Base-by-base conservation (phyloP, 1,284 basidiomycete genomes). In the Marasmius sp. region DNA sequence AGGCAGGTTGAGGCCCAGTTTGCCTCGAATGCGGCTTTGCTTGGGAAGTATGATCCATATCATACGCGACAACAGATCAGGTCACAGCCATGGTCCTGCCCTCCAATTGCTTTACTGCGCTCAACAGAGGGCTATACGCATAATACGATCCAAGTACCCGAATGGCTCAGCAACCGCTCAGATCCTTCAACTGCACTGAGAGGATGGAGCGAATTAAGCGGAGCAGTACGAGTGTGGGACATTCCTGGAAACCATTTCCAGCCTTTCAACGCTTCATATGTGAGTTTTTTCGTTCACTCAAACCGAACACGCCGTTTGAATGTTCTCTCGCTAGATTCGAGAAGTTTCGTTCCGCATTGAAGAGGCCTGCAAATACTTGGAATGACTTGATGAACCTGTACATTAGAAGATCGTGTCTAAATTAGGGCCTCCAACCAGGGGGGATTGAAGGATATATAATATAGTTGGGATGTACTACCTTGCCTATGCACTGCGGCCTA, bases 191-290 rank as follows among this genome's bases (percentile, higher is more conserved):
- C 50, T 16, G n/a, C 50, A 11, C 22, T 16, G 3, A 22, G n/a
- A 34, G 50, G 50, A 11, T 52, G 50, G 50, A 34, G 34, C 16
- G 33, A 27, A 3, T 11, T 52, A 2, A 52, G 9, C 50, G 18
- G 3, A 34, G 8, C 16, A 34, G 2, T 33, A 11, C 20, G 34
- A 34, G 27, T 52, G 3, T 52, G 50, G 50, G 50, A 36, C 16
- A 52, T 52, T 27, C 50, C 50, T 34, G 50, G 50, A n/a, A 52
- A 52, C n/a, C 50, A 52, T 36, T 52, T 52, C n/a, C 20, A 52
- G n/a, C 50, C 50, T 6, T 52, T 52, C 34, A 18, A 33, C 9
- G 20, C 50, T 33, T 16, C 14, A 9, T 7, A 52, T 52, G 50
- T 52, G 50, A 52, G 50, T 52, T 20, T 20, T 20, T 49, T 49